Percentiles rank a stretch among this genome's conserved stretches.
Evolutionary conservation across 306 rosid genomes (phyloP).

Genomic region (Astragalus glycyphyllos): DNA sequence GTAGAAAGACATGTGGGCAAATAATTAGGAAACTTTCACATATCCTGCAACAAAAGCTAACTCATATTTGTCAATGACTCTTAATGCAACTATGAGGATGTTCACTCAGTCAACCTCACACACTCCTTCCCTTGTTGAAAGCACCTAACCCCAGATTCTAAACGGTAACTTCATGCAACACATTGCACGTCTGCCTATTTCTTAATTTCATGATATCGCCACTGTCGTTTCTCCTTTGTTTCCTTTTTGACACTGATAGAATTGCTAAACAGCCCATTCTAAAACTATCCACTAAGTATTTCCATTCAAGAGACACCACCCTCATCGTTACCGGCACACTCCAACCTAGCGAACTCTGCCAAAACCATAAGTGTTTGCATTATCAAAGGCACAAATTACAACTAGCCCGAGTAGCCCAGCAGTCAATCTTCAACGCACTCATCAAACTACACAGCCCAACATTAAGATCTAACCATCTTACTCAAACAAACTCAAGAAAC

Average conservation of each 20-base stretch:
- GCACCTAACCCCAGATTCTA: slow-evolving; percentile 14
- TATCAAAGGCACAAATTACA: slow-evolving; percentile 19
- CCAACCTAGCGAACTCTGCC: slow-evolving; percentile 33
- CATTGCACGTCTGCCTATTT: slow-evolving; percentile 11
- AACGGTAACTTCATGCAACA: background rate
- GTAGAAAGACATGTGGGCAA: slow-evolving; percentile 49
- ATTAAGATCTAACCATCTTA: slow-evolving; percentile 43
- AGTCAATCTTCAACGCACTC: slow-evolving; percentile 36
- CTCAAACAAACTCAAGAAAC: slow-evolving; percentile 38
- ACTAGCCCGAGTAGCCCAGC: slow-evolving; percentile 6
- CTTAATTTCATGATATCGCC: background rate
- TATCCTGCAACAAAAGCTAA: slow-evolving; percentile 36
- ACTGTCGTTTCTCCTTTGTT: slow-evolving; percentile 10
- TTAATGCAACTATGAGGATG: slow-evolving; percentile 20
- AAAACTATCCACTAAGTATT: slow-evolving; percentile 13
- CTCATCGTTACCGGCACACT: slow-evolving; percentile 22
- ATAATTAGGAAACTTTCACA: slow-evolving; percentile 42
- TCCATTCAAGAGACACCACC: slow-evolving; percentile 13
- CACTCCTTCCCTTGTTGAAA: slow-evolving; percentile 8
- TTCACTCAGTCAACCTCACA: slow-evolving; percentile 32
- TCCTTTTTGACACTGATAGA: slow-evolving; percentile 5
- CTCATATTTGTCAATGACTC: slow-evolving; percentile 29
- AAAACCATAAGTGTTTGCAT: slow-evolving; percentile 30
- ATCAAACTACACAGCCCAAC: slow-evolving; percentile 14
- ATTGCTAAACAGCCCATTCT: slow-evolving; percentile 9